A percentile compares a stretch with the other conserved stretches of the same genome.
Evolutionary conservation across 495 filamentous ascomycete genomes (phyloP).

Genomic region (Monascus purpureus): DNA sequence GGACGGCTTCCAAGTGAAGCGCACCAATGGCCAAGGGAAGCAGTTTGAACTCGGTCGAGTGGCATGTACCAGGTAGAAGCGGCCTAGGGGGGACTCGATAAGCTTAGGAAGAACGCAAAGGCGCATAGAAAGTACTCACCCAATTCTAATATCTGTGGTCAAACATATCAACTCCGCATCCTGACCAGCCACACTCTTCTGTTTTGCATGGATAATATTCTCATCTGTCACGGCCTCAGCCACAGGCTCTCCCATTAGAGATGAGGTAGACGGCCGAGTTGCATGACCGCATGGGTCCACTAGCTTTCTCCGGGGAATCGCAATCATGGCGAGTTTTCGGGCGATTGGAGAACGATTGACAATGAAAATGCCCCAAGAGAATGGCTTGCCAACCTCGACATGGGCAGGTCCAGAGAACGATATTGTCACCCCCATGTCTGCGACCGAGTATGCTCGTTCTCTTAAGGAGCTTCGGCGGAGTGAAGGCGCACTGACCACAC

Average conservation of each 20-base stretch:
- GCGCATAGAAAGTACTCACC: slow-evolving; percentile 33
- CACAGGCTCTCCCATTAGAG: slow-evolving; percentile 30
- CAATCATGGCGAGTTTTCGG: slow-evolving; percentile 68
- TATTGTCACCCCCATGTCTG: slow-evolving; percentile 59
- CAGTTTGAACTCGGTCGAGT: slow-evolving; percentile 66
- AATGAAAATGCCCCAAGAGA: slow-evolving; percentile 79
- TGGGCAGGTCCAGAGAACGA: slow-evolving; percentile 52
- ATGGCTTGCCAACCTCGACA: slow-evolving; percentile 58
- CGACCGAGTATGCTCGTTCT: slow-evolving; percentile 33
- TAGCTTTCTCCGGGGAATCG: slow-evolving; percentile 62
- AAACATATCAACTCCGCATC: slow-evolving; percentile 63
- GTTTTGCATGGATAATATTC: slow-evolving; percentile 69
- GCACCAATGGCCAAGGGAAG: slow-evolving; percentile 63
- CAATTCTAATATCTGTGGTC: slow-evolving; percentile 71
- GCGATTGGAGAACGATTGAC: slow-evolving; percentile 60
- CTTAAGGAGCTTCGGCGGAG: slow-evolving; percentile 39
- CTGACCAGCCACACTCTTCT: slow-evolving; percentile 58
- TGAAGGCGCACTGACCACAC: slow-evolving; percentile 11
- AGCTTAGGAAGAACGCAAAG: neutral
- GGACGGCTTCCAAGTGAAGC: slow-evolving; percentile 62
- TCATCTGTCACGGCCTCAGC: slow-evolving; percentile 78
- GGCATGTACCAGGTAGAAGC: slow-evolving; percentile 60
- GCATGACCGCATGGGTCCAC: slow-evolving; percentile 48
- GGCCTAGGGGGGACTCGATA: slow-evolving; percentile 32
- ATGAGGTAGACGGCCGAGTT: slow-evolving; percentile 34